Percentiles rank a stretch among this genome's conserved stretches.
Evolutionary conservation across 2,329 filamentous ascomycete species (phyloP).

Genomic region (Xylariaceae sp.): DNA sequence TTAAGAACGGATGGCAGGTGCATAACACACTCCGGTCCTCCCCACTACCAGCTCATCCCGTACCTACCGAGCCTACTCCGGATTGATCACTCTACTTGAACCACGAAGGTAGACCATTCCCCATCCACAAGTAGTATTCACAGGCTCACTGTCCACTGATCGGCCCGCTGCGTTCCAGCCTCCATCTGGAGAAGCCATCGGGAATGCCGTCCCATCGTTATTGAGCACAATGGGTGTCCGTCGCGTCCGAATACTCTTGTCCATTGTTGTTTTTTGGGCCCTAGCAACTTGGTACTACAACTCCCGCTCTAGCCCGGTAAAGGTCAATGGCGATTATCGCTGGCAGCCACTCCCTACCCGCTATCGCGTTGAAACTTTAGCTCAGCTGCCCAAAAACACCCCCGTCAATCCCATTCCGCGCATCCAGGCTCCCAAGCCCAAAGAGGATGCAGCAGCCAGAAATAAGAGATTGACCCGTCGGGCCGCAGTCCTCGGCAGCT

Average conservation of each 20-base stretch:
- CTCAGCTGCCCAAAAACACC: slow-evolving; percentile 34
- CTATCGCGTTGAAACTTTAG: slow-evolving; percentile 32
- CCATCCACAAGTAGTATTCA: too few relatives aligned
- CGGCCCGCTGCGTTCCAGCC: too few relatives aligned
- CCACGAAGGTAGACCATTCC: too few relatives aligned
- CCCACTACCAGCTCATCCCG: too few relatives aligned
- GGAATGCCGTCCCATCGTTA: too few relatives aligned
- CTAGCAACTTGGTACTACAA: slow-evolving; percentile 31
- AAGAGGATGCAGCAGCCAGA: slow-evolving; percentile 35
- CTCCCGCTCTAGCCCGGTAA: slow-evolving; percentile 10
- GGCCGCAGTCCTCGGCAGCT: slow-evolving; percentile 46
- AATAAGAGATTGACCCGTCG: slow-evolving; percentile 37
- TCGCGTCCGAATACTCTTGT: slow-evolving; percentile 28
- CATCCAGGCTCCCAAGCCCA: slow-evolving; percentile 53
- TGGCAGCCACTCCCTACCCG: slow-evolving; percentile 35
- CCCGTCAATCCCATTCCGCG: slow-evolving; percentile 52
- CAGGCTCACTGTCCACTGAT: too few relatives aligned
- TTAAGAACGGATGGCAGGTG: too few relatives aligned
- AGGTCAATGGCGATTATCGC: slow-evolving; percentile 11
- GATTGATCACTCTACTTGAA: too few relatives aligned
- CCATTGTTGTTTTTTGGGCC: slow-evolving; percentile 27
- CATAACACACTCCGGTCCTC: too few relatives aligned
- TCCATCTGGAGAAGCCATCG: too few relatives aligned
- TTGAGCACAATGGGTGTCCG: slow-evolving; percentile 30
- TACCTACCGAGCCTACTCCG: too few relatives aligned